Percentiles rank a stretch among this genome's conserved stretches.
These are phyloP conservation scores for Penicillium sp. DNA, from an alignment of 2,329 filamentous ascomycete genomes.

Conservation along the genomic window DNA sequence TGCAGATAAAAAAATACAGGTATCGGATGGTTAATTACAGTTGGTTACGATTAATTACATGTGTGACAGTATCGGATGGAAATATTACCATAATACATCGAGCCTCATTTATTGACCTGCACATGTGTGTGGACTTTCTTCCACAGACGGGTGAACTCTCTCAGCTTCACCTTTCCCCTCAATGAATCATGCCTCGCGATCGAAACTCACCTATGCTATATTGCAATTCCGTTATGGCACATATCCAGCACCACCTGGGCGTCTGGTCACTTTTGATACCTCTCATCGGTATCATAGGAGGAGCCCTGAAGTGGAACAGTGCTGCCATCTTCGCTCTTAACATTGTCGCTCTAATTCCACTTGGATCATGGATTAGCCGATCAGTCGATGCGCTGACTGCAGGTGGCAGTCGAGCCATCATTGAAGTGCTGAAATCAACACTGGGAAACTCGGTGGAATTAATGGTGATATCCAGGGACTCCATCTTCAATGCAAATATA, in stretches of 20 bases:
- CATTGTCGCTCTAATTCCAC: constrained; percentile 79
- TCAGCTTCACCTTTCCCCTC: not conserved
- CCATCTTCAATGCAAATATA: not conserved
- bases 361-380: constrained; percentile 74
- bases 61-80: not conserved
- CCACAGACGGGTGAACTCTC: not conserved
- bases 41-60: not conserved
- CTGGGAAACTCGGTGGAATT: constrained; percentile 83
- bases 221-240: not conserved
- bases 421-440: constrained; percentile 77
- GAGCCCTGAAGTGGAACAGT: constrained; percentile 56
- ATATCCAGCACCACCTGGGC: not conserved
- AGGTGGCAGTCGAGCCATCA: constrained; percentile 65
- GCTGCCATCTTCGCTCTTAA: constrained; percentile 73
- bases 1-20: constrained; percentile 1
- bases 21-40: not conserved
- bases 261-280: constrained; percentile 73
- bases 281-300: constrained; percentile 69
- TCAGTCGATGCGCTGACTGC: constrained; percentile 76
- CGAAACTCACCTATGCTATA: not conserved
- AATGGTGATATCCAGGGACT: constrained; percentile 57
- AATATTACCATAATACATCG: not conserved
- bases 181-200: not conserved
- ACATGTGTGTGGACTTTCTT: not conserved
- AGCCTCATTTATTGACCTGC: not conserved